phyloP scores from a whole-genome alignment of 2,329 filamentous ascomycete genomes.

The Phaeosphaeria sp. region DNA sequence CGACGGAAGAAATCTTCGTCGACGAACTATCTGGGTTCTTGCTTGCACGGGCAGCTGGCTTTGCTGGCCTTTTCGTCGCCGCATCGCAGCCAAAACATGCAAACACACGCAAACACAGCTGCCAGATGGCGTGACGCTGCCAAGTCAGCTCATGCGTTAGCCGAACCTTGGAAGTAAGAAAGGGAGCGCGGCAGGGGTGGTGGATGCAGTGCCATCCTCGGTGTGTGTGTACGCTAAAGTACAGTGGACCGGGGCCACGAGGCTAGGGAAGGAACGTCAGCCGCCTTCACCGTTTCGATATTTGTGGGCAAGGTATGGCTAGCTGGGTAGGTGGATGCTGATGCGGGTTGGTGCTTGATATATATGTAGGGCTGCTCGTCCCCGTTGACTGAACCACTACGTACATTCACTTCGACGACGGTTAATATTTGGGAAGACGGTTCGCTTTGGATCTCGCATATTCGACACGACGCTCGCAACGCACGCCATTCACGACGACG shows the following conservation, averaged over 20 bases:
- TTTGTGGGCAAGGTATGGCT: constrained; percentile 11
- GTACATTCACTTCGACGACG: not conserved
- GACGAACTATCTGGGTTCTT: not conserved
- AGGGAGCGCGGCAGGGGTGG: not conserved
- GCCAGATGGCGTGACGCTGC: constrained; percentile 1
- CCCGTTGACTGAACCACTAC: not conserved
- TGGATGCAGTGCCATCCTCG: not conserved
- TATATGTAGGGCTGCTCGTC: not conserved
- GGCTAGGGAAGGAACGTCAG: constrained; percentile 19
- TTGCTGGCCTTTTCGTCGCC: not conserved
- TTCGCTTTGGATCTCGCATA: not conserved
- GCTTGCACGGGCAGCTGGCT: too few species aligned
- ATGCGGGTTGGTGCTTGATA: not conserved
- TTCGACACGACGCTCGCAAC: too few species aligned
- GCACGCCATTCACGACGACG: not conserved
- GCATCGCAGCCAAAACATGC: not conserved
- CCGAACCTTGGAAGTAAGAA: not conserved
- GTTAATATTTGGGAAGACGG: not conserved
- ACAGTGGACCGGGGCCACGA: not conserved
- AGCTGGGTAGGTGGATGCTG: not conserved
- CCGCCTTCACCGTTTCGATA: constrained; percentile 36
- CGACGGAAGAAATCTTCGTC: not conserved
- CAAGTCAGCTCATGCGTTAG: not conserved
- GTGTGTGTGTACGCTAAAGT: not conserved
- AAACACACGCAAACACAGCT: not conserved